These are phyloP conservation scores for Botryotinia narcissicola DNA, from an alignment of 2,329 filamentous ascomycete species.

Conservation along the genomic window DNA sequence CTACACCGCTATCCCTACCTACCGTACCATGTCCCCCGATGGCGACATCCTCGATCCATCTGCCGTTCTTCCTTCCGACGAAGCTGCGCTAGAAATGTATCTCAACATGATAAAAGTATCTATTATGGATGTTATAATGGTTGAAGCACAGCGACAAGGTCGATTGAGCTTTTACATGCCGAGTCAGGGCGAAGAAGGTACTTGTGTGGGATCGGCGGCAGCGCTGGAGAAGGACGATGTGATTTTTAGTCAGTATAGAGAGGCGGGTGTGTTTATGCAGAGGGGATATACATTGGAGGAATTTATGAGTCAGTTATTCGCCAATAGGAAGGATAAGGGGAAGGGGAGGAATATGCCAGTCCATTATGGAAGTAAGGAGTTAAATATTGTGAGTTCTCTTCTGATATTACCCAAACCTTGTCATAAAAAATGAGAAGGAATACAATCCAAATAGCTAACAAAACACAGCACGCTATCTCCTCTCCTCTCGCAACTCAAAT, in stretches of 20 bases:
- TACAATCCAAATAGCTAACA: background rate
- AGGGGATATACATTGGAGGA: constrained; percentile 82
- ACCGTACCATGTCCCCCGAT: constrained; percentile 86
- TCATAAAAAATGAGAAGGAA: too few relatives aligned
- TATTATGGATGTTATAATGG: constrained; percentile 97
- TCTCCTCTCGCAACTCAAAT: constrained; percentile 86
- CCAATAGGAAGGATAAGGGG: constrained; percentile 77
- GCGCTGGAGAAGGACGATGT: constrained; percentile 82
- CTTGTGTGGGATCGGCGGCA: constrained; percentile 83
- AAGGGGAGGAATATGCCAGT: constrained; percentile 94
- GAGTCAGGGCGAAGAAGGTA: constrained; percentile 61
- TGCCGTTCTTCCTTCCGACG: constrained; percentile 52
- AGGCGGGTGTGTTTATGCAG: constrained; percentile 87
- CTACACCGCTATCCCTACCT: constrained; percentile 79
- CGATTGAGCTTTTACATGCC: constrained; percentile 82
- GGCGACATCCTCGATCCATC: constrained; percentile 75
- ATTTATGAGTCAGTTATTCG: constrained; percentile 95
- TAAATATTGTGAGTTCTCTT: constrained; percentile 68
- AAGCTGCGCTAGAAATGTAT: constrained; percentile 37
- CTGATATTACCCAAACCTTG: background rate
- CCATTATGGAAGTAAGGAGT: constrained; percentile 81
- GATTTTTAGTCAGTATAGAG: constrained; percentile 91
- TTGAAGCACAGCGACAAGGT: constrained; percentile 85
- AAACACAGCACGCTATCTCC: constrained; percentile 68
- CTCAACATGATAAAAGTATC: constrained; percentile 65